Conservation (phyloP, 1,139 yeast species). For the Pichia sp. region DNA sequence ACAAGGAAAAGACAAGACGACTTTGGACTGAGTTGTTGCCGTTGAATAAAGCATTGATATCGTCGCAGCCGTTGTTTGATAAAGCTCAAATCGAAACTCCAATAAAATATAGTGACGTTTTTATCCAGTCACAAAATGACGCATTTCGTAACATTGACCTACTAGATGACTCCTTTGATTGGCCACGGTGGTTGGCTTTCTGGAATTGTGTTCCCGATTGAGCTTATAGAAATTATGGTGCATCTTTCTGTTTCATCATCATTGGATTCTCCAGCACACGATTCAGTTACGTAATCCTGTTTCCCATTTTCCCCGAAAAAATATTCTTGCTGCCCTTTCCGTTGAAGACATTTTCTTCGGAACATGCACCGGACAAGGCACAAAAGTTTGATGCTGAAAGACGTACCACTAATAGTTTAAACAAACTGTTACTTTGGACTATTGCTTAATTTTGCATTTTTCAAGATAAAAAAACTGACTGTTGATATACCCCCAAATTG, state of each 20-base stretch:
- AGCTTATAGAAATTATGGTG: too few relatives aligned
- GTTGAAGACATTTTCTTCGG: background rate
- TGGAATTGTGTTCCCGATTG: background rate
- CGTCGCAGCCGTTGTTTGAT: background rate
- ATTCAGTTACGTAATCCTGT: background rate
- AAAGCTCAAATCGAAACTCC: conserved; percentile 25
- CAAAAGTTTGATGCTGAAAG: too few relatives aligned
- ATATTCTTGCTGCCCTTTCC: background rate
- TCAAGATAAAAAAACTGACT: background rate
- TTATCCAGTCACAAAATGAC: conserved; percentile 51
- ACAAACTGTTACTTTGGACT: background rate
- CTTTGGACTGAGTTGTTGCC: background rate
- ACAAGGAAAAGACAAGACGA: background rate
- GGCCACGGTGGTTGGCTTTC: background rate
- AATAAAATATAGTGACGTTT: conserved; percentile 32
- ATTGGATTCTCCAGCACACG: too few relatives aligned
- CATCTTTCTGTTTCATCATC: too few relatives aligned
- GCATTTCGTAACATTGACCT: conserved; percentile 47
- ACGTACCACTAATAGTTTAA: background rate
- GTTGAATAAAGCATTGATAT: background rate
- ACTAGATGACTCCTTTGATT: conserved; percentile 34
- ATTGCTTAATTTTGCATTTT: background rate
- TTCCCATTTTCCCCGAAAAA: background rate
- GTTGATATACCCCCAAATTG: background rate
- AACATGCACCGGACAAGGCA: background rate